A percentile compares a stretch with the other conserved stretches of the same genome.
These are phyloP conservation scores for Entonaema liquescens DNA, from an alignment of 495 filamentous ascomycete species.

Conservation along the genomic window DNA sequence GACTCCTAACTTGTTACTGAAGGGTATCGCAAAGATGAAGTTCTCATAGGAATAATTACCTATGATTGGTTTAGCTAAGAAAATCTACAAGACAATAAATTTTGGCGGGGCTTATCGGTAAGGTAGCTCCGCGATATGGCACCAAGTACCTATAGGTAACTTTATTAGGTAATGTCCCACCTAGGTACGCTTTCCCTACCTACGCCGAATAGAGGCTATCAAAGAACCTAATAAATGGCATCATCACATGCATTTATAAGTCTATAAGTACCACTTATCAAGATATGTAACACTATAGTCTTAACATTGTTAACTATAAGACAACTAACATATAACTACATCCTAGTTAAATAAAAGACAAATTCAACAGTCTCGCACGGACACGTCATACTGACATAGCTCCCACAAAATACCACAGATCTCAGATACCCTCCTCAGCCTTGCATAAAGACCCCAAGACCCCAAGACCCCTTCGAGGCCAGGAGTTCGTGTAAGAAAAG, in stretches of 20 bases:
- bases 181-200: background rate
- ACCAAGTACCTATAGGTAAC: too few species aligned
- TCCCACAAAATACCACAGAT: background rate
- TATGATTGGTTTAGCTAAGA: constrained; percentile 14
- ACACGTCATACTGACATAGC: constrained; percentile 7
- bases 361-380: background rate
- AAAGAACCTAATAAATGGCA: too few species aligned
- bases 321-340: too few species aligned
- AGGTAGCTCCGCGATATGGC: background rate
- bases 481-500: background rate
- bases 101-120: constrained; percentile 15
- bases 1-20: background rate
- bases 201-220: too few species aligned
- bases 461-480: background rate
- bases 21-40: background rate
- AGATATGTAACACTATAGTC: too few species aligned
- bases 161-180: background rate
- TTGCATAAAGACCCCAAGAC: constrained; percentile 14
- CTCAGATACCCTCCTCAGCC: constrained; percentile 4
- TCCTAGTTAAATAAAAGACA: background rate
- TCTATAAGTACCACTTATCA: too few species aligned
- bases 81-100: constrained; percentile 14
- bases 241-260: too few species aligned
- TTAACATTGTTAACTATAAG: too few species aligned
- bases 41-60: background rate